A percentile compares a stretch with the other conserved stretches of the same genome.
Conservation (phyloP, 768 basidiomycete species). For the Termitomyces sp. region DNA sequence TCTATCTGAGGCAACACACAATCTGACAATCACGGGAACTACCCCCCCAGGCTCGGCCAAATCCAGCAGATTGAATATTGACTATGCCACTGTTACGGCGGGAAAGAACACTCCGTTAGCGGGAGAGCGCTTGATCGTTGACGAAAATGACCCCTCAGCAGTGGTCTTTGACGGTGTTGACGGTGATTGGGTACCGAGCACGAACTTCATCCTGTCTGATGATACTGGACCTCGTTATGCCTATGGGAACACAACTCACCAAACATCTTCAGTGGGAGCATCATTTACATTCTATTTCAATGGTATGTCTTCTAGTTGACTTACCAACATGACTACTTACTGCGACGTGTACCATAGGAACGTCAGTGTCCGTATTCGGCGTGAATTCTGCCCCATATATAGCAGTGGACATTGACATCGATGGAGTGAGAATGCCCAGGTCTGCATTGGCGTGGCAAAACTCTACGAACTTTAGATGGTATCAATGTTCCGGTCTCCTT, state of each 20-base stretch:
- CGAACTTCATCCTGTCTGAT: background rate
- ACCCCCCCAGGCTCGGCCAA: background rate
- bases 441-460: background rate
- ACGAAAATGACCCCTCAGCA: background rate
- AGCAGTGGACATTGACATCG: background rate
- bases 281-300: background rate
- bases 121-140: background rate
- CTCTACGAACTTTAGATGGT: background rate
- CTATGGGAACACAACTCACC: background rate
- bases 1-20: background rate
- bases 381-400: too few relatives aligned
- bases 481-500: background rate
- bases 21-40: background rate
- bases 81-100: background rate
- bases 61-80: background rate
- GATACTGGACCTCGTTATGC: background rate
- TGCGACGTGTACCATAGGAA: background rate
- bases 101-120: background rate
- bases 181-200: background rate
- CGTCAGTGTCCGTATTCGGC: background rate
- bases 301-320: background rate
- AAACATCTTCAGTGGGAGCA: background rate
- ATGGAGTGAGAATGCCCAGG: background rate
- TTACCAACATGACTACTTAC: background rate
- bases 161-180: background rate